These are phyloP conservation scores for Penicillium occitanis DNA, from an alignment of 2,329 filamentous ascomycete genomes.

Conservation along the genomic window DNA sequence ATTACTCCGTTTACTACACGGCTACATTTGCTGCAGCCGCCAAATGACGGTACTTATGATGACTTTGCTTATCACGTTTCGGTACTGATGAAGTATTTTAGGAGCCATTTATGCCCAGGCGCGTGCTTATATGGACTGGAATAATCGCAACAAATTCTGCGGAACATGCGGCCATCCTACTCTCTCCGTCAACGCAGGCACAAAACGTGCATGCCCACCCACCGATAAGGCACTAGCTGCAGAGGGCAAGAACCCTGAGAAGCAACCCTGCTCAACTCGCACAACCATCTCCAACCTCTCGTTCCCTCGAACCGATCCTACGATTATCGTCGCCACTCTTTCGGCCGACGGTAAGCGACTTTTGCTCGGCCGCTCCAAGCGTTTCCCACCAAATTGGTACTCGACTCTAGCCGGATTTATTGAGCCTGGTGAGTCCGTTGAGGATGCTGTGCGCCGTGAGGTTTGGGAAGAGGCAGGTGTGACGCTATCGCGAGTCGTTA, in stretches of 20 bases:
- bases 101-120: constrained; percentile 90
- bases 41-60: constrained; percentile 56
- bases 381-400: constrained; percentile 84
- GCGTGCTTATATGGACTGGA: constrained; percentile 89
- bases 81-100: constrained; percentile 37
- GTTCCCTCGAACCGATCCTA: constrained; percentile 91
- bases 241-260: constrained; percentile 39
- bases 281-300: constrained; percentile 84
- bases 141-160: constrained; percentile 87
- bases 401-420: constrained; percentile 84
- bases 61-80: neutral
- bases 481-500: constrained; percentile 70
- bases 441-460: constrained; percentile 79
- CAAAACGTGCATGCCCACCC: constrained; percentile 47
- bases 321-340: constrained; percentile 91
- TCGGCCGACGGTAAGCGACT: constrained; percentile 74
- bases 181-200: constrained; percentile 52
- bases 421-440: constrained; percentile 80
- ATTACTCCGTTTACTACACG: constrained; percentile 67
- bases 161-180: constrained; percentile 83
- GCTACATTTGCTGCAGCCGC: constrained; percentile 59
- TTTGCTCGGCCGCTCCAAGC: constrained; percentile 79
- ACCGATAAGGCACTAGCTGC: constrained; percentile 39
- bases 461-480: constrained; percentile 86
- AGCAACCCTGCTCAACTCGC: constrained; percentile 75